Conservation (phyloP, 2,329 filamentous ascomycete genomes). For the Paramyrothecium sp. region DNA sequence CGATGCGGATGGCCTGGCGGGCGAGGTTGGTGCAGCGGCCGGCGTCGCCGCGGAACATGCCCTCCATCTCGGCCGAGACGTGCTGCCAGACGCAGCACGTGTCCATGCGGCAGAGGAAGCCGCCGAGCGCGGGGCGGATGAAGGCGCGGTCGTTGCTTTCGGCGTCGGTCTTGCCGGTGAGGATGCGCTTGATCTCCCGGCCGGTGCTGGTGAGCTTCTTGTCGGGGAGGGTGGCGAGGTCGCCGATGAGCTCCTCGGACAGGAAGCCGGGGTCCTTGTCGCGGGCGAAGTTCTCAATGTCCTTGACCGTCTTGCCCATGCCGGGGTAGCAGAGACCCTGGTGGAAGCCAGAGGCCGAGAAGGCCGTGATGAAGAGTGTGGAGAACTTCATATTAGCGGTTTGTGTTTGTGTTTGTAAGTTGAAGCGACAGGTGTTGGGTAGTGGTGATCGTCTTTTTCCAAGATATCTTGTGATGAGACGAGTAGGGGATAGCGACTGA, state of each 20-base stretch:
- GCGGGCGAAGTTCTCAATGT: conserved; percentile 16
- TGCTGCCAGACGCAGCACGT: conserved; percentile 45
- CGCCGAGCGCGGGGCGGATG: conserved; percentile 18
- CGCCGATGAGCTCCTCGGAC: conserved; percentile 32
- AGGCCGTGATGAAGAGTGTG: conserved; percentile 14
- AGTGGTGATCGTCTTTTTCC: background rate
- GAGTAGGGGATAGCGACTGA: background rate
- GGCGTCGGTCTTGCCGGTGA: conserved; percentile 26
- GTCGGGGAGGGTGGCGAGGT: conserved; percentile 29
- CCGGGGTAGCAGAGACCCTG: conserved; percentile 14
- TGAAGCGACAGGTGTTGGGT: background rate
- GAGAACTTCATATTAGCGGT: conserved; percentile 20
- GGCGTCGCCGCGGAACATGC: conserved; percentile 31
- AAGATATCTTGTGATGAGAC: background rate
- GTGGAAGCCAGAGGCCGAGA: conserved; percentile 15
- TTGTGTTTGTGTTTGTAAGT: background rate
- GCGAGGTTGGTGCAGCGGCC: conserved; percentile 42
- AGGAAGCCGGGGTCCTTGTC: conserved; percentile 9
- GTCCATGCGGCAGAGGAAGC: conserved; percentile 29
- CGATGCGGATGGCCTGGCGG: conserved; percentile 42
- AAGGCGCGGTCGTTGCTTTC: conserved; percentile 21
- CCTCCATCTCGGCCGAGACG: conserved; percentile 36
- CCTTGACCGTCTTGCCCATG: conserved; percentile 19
- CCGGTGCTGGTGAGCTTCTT: conserved; percentile 31
- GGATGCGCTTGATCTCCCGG: conserved; percentile 34